Percentiles rank a stretch among this genome's conserved stretches.
Evolutionary conservation across 2,329 filamentous ascomycete genomes (phyloP).

Genomic region (Fusarium hostae): DNA sequence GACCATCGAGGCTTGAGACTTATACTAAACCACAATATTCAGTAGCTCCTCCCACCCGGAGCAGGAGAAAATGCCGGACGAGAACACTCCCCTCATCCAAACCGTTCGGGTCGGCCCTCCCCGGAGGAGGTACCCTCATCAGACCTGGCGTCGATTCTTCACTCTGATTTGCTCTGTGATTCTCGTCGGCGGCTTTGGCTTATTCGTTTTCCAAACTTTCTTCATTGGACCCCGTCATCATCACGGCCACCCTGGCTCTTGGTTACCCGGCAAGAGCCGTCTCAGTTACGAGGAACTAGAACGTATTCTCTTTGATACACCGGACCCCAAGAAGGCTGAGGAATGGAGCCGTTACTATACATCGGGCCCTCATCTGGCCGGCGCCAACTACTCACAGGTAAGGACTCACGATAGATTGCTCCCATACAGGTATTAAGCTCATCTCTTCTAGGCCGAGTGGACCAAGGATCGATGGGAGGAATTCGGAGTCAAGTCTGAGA

Average conservation of each 20-base stretch:
- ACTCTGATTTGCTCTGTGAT: constrained; percentile 69
- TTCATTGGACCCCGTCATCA: constrained; percentile 53
- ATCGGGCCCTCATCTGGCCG: constrained; percentile 78
- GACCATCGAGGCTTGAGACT: neutral
- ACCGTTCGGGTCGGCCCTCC: constrained; percentile 67
- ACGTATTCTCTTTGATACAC: constrained; percentile 67
- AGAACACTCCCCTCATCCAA: constrained; percentile 75
- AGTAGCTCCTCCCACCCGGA: constrained; percentile 37
- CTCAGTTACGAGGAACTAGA: constrained; percentile 62
- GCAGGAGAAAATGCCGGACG: constrained; percentile 55
- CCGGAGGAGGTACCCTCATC: constrained; percentile 67
- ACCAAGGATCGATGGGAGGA: constrained; percentile 78
- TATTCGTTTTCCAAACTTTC: constrained; percentile 61
- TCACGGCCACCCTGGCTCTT: constrained; percentile 47
- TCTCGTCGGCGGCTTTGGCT: constrained; percentile 61
- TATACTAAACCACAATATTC: constrained; percentile 2
- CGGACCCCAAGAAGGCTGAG: constrained; percentile 65
- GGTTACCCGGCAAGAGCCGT: constrained; percentile 41
- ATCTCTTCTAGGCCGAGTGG: constrained; percentile 69
- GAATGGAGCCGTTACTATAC: constrained; percentile 86
- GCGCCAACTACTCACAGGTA: constrained; percentile 79
- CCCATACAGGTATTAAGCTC: no score
- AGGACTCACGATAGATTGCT: no score
- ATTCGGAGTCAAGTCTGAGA: constrained; percentile 72
- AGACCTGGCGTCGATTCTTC: constrained; percentile 72